Conservation (phyloP, 225 moss, liverwort and hornwort species). For the Pseudisothecium myosuroides region DNA sequence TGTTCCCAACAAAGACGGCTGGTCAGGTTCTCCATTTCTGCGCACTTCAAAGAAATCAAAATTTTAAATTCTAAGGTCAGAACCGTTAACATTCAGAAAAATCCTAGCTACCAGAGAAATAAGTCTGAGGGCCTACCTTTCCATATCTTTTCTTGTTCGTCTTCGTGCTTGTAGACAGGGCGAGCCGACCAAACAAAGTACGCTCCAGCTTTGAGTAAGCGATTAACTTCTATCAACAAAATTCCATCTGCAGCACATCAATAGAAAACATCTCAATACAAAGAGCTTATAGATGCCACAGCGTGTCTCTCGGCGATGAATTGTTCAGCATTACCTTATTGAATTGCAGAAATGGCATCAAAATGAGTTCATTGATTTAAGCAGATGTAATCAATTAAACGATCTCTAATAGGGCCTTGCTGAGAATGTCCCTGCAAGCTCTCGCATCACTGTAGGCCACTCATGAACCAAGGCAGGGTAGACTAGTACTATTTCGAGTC, state of each 20-base stretch:
- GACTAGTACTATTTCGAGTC: not conserved
- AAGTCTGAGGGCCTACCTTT: not conserved
- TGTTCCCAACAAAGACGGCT: not conserved
- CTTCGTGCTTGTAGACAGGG: not conserved
- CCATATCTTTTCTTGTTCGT: not conserved
- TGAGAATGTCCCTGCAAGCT: not conserved
- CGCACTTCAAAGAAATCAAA: not conserved
- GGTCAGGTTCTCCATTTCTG: not conserved
- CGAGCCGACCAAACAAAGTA: conserved; percentile 5
- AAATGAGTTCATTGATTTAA: not conserved
- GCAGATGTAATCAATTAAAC: not conserved
- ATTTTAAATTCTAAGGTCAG: not conserved
- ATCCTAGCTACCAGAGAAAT: not conserved
- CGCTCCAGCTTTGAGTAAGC: not conserved
- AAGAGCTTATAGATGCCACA: not conserved
- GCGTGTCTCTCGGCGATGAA: not conserved
- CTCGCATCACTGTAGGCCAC: not conserved
- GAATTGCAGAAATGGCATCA: not conserved
- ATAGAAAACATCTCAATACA: not conserved
- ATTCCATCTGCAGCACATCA: not conserved
- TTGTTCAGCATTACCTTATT: not conserved
- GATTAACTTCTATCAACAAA: not conserved
- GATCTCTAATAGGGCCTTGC: not conserved
- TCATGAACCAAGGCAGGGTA: not conserved
- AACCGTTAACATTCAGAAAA: not conserved